Conservation (phyloP, 352 stramenopile genomes). For the Globisporangium spiculum region DNA sequence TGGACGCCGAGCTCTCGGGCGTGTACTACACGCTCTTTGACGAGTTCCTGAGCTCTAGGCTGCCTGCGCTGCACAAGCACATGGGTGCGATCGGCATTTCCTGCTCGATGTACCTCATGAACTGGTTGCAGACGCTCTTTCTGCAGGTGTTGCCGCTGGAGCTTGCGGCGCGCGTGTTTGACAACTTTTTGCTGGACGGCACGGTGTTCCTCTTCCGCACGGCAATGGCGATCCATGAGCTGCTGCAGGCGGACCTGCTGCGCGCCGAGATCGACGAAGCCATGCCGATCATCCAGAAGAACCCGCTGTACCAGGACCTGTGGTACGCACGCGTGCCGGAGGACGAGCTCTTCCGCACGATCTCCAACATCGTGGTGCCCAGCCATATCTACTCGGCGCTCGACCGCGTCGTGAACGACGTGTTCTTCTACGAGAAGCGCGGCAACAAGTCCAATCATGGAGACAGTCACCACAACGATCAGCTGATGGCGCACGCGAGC, state of each 20-base stretch:
- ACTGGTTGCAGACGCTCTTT: slow-evolving; percentile 88
- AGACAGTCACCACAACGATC: slow-evolving; percentile 5
- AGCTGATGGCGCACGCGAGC: slow-evolving; percentile 36
- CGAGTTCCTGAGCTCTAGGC: slow-evolving; percentile 46
- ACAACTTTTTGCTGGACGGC: slow-evolving; percentile 86
- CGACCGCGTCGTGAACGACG: slow-evolving; percentile 76
- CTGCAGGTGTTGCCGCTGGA: slow-evolving; percentile 80
- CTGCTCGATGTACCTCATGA: slow-evolving; percentile 85
- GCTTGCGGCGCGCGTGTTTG: slow-evolving; percentile 66
- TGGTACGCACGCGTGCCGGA: slow-evolving; percentile 63
- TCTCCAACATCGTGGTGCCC: slow-evolving; percentile 59
- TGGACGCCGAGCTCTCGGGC: slow-evolving; percentile 72
- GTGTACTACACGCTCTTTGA: slow-evolving; percentile 86
- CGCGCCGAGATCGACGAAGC: slow-evolving; percentile 68
- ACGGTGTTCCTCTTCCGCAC: slow-evolving; percentile 82
- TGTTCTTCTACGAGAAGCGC: slow-evolving; percentile 85
- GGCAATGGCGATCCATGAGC: slow-evolving; percentile 76
- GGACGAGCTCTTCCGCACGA: slow-evolving; percentile 66
- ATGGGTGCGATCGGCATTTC: slow-evolving; percentile 55
- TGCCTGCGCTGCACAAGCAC: slow-evolving; percentile 56
- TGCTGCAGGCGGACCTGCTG: slow-evolving; percentile 55
- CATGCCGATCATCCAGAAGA: slow-evolving; percentile 73
- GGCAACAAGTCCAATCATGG: slow-evolving; percentile 18
- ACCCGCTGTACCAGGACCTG: slow-evolving; percentile 52
- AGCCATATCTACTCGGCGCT: slow-evolving; percentile 66